Conservation (phyloP, 108 stramenopile species). For the Pseudonitzschia delicatissima region DNA sequence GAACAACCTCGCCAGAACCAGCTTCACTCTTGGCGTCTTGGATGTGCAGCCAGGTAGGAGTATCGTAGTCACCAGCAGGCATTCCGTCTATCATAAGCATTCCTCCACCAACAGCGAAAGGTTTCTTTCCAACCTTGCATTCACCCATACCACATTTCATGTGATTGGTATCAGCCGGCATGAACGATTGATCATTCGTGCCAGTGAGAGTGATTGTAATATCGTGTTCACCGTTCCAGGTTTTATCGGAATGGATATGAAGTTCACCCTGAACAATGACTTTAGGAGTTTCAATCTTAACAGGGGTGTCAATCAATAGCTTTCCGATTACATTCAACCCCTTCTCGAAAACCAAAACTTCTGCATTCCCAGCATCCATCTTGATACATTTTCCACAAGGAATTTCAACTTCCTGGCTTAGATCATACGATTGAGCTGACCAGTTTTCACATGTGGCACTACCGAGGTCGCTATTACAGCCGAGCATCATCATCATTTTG, state of each 20-base stretch:
- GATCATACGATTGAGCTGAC: no score
- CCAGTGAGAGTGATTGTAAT: conserved; percentile 37
- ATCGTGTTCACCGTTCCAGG: conserved; percentile 31
- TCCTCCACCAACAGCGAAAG: conserved; percentile 16
- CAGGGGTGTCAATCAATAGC: background rate
- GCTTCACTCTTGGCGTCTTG: background rate
- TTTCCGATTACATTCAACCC: conserved; percentile 15
- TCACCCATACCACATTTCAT: background rate
- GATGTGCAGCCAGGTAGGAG: conserved; percentile 7
- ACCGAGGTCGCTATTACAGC: no score
- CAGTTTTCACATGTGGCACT: no score
- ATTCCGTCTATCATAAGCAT: conserved; percentile 1
- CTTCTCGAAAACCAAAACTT: background rate
- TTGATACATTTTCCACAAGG: conserved; percentile 6
- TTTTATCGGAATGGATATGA: conserved; percentile 23
- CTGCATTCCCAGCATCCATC: background rate
- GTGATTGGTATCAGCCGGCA: background rate
- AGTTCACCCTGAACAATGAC: conserved; percentile 18
- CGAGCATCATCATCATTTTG: no score
- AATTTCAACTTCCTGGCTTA: background rate
- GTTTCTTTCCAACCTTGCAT: conserved; percentile 5
- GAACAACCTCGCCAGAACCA: background rate
- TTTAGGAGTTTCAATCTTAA: conserved; percentile 1
- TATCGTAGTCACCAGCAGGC: conserved; percentile 2
- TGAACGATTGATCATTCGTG: background rate